Conservation (phyloP, 768 basidiomycete species). For the Psilocybe tampanensis region DNA sequence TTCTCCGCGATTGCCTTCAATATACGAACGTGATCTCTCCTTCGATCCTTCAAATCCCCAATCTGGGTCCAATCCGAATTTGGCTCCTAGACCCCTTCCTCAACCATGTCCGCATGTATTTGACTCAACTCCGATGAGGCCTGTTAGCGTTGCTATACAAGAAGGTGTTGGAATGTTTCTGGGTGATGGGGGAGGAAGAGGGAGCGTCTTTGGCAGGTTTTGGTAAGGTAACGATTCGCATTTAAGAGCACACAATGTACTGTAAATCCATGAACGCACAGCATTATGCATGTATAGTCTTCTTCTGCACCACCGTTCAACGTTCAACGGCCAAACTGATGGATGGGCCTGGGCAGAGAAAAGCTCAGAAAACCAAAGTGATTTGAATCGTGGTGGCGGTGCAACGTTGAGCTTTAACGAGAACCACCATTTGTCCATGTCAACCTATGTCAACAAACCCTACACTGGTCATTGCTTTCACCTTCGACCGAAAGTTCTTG, state of each 20-base stretch:
- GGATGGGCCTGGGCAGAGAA: too few species aligned
- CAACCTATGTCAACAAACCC: too few species aligned
- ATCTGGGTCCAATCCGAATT: constrained; percentile 39
- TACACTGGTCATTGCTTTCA: too few species aligned
- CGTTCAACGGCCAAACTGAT: too few species aligned
- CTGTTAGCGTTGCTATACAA: constrained; percentile 75
- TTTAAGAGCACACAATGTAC: background rate
- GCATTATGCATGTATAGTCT: background rate
- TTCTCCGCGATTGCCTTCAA: constrained; percentile 63
- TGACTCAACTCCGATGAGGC: constrained; percentile 74
- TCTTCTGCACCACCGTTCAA: too few species aligned
- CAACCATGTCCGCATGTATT: constrained; percentile 83
- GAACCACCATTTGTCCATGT: too few species aligned
- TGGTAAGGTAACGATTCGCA: constrained; percentile 38
- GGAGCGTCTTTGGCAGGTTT: constrained; percentile 64
- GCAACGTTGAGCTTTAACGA: too few species aligned
- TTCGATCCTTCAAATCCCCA: constrained; percentile 20
- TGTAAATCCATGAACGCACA: background rate
- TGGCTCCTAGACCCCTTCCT: constrained; percentile 49
- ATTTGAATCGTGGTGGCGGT: too few species aligned
- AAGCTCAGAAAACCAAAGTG: too few species aligned
- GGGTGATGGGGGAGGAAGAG: constrained; percentile 37
- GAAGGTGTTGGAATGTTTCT: constrained; percentile 70
- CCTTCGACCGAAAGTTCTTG: too few species aligned
- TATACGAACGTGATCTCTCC: constrained; percentile 71